Percentiles rank a stretch among this genome's conserved stretches.
Evolutionary conservation across 768 basidiomycete species (phyloP).

Genomic region (Astraeus odoratus): DNA sequence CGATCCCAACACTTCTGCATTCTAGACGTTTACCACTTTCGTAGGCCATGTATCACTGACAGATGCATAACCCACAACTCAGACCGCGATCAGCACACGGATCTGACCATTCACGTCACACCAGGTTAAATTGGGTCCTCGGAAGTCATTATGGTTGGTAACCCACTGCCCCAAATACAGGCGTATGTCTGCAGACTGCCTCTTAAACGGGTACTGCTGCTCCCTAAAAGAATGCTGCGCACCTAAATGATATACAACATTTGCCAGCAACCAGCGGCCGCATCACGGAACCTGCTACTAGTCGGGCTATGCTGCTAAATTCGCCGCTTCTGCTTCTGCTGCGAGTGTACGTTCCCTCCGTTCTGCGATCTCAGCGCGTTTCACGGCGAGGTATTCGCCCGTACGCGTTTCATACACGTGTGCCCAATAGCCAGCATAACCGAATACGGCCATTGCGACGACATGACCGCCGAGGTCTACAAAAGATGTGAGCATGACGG

Average conservation of each 20-base stretch:
- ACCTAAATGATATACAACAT: neutral
- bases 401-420: conserved; percentile 62
- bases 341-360: conserved; percentile 34
- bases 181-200: neutral
- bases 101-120: neutral
- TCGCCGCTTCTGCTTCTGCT: conserved; percentile 8
- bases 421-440: conserved; percentile 69
- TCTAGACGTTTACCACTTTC: neutral
- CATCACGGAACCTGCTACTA: conserved; percentile 5
- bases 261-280: neutral
- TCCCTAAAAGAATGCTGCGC: neutral
- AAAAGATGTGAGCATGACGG: neutral
- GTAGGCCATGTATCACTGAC: neutral
- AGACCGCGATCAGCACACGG: neutral
- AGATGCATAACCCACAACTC: neutral
- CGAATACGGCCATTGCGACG: conserved; percentile 63
- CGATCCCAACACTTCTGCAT: no score
- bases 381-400: conserved; percentile 52
- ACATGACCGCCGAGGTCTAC: conserved; percentile 69
- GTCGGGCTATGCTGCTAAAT: conserved; percentile 27
- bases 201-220: neutral
- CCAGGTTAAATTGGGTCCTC: neutral
- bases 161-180: neutral
- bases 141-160: neutral
- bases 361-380: conserved; percentile 51